Conservation (phyloP, 192 early-diverging fungal species). For the Coemansia asiatica region DNA sequence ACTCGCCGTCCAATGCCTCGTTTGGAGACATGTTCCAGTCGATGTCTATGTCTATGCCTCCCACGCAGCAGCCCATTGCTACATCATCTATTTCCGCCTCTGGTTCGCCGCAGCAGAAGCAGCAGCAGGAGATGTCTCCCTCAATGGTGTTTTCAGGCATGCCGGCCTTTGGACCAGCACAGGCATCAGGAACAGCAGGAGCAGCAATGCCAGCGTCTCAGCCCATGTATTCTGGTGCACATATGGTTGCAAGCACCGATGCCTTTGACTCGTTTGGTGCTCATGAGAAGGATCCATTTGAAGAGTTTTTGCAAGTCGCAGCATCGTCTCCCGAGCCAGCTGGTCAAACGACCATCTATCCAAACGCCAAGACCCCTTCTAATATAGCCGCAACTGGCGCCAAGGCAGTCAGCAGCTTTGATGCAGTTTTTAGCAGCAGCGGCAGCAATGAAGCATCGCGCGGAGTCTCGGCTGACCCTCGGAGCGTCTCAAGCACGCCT, state of each 20-base stretch:
- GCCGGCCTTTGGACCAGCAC: slow-evolving; percentile 18
- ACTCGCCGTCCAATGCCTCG: slow-evolving; percentile 17
- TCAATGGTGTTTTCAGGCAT: slow-evolving; percentile 18
- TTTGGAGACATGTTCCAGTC: slow-evolving; percentile 22
- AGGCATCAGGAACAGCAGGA: too few relatives aligned
- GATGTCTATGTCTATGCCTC: slow-evolving; percentile 2
- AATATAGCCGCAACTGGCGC: not conserved
- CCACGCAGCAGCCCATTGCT: slow-evolving; percentile 1
- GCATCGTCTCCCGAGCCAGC: slow-evolving; percentile 6
- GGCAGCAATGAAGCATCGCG: not conserved
- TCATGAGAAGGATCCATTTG: slow-evolving; percentile 47
- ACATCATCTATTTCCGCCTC: slow-evolving; percentile 1
- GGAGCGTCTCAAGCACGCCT: slow-evolving; percentile 50
- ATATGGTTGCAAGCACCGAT: slow-evolving; percentile 13
- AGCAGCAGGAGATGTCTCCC: slow-evolving; percentile 8
- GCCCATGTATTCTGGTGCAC: slow-evolving; percentile 2
- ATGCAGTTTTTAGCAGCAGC: slow-evolving; percentile 26
- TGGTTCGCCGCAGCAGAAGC: slow-evolving; percentile 10
- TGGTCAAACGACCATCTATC: not conserved
- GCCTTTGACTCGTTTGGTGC: slow-evolving; percentile 53
- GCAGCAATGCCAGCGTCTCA: not conserved
- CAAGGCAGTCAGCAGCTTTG: slow-evolving; percentile 12
- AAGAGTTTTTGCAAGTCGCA: slow-evolving; percentile 42
- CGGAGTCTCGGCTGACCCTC: slow-evolving; percentile 28
- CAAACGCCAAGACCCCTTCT: too few relatives aligned